Evolutionary conservation across 371 early-diverging fungal genomes (phyloP), one percentile per base, ranked within the genome.

Genomic region (Syncephalastrum monosporum): DNA sequence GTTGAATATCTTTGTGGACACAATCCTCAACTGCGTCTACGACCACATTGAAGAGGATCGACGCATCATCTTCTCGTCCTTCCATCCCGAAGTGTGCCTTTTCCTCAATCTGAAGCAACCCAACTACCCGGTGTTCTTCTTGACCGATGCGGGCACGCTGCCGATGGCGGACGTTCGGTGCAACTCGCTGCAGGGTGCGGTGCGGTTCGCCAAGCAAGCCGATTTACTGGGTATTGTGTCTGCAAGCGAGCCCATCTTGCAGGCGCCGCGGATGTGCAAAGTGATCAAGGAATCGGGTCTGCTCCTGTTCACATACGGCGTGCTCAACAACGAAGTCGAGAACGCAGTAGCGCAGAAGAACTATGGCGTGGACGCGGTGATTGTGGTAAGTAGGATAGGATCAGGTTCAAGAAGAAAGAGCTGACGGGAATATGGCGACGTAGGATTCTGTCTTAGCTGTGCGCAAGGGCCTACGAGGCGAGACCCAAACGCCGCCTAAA

Each of bases 51-150:
- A 77, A 27, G 65, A 82, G 25, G 81, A 83, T 24, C 85, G 97
- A 2, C 85, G 83, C n/a, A 83, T 98, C 46, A 87, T 94, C 53
- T 96, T 98, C 67, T 94, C 96, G 0, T 90, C 92, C 6, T 98
- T 98, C 74, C 95, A 96, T 68, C 95, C 97, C 0, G 97, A 96
- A 48, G 84, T 89, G 42, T 92, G 92, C 60, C 72, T 91, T 54
- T 72, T 94, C 53, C 74, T 95, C 27, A 89, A 86, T 25, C 71
- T 91, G 61, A 98, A 97, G 69, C 87, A 87, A 60, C 84, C 87
- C 47, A 86, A 85, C 58, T 86, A 88, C 53, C 96, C 97, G 0
- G 91, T 96, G 10, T 91, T 96, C 67, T 92, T 97, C 75, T 74
- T 97, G 64, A 94, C 97, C 0, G 92, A 92, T 59, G 93, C 88